phyloP scores from a whole-genome alignment of 176 grass and related monocot species.

The Elymus sibiricus region DNA sequence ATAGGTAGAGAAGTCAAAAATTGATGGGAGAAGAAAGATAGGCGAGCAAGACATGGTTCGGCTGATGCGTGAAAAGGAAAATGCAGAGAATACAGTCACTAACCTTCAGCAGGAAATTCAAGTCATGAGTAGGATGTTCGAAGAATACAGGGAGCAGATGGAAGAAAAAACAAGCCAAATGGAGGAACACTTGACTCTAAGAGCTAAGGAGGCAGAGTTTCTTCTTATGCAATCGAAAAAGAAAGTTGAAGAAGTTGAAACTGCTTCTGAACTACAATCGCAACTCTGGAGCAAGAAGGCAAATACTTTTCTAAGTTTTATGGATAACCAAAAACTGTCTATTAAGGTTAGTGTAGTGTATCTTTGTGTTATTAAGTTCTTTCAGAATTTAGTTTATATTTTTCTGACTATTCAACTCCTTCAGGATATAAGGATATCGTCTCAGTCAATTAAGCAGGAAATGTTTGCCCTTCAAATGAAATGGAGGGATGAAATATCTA shows the following conservation, averaged over 20 bases:
- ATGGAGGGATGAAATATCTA: constrained; percentile 86
- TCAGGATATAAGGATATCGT: constrained; percentile 83
- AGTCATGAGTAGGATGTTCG: constrained; percentile 61
- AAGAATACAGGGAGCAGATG: constrained; percentile 45
- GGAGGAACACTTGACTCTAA: constrained; percentile 55
- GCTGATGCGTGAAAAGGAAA: constrained; percentile 64
- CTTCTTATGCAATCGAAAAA: constrained; percentile 67
- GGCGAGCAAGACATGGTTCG: constrained; percentile 57
- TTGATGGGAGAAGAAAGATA: constrained; percentile 72
- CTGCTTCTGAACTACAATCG: constrained; percentile 55
- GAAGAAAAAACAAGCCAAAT: constrained; percentile 58
- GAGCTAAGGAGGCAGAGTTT: constrained; percentile 71
- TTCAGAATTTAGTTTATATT: constrained; percentile 19
- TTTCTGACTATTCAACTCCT: constrained; percentile 23
- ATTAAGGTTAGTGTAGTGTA: constrained; percentile 46
- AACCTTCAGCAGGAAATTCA: constrained; percentile 79
- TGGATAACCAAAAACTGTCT: constrained; percentile 51
- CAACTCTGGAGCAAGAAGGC: constrained; percentile 82
- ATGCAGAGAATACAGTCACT: constrained; percentile 53
- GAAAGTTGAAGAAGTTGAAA: constrained; percentile 71
- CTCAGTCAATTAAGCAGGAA: constrained; percentile 77
- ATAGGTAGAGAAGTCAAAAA: constrained; percentile 82
- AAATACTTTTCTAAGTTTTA: constrained; percentile 65
- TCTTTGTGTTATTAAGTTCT: constrained; percentile 15
- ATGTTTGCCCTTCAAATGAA: constrained; percentile 66